phyloP scores from a whole-genome alignment of 306 rosid genomes.

The Lathyrus oleraceus region DNA sequence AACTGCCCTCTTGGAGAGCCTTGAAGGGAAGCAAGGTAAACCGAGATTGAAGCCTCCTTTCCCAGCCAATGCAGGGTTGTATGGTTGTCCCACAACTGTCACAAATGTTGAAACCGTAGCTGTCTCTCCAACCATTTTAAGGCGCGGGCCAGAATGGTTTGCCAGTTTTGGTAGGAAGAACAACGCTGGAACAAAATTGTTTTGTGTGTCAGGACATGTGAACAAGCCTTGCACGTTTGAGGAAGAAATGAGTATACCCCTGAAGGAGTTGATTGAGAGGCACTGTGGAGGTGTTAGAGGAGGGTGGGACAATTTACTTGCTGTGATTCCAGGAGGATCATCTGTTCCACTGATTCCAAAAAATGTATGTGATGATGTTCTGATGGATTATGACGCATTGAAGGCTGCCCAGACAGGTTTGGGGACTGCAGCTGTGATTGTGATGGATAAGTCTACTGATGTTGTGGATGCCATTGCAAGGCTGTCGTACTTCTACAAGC shows the following conservation, averaged over 20 bases:
- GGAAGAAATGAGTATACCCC: constrained; percentile 97
- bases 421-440: constrained; percentile 99
- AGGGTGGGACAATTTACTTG: constrained; percentile 98
- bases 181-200: constrained; percentile 92
- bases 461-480: constrained; percentile 98
- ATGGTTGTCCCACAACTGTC: constrained; percentile 96
- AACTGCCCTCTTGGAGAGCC: constrained; percentile 96
- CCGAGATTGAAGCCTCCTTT: constrained; percentile 99
- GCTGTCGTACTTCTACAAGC: constrained; percentile 98
- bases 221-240: constrained; percentile 98
- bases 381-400: constrained; percentile 97
- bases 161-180: constrained; percentile 98
- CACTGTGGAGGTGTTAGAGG: constrained; percentile 99
- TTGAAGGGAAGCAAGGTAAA: constrained; percentile 99
- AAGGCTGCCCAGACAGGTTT: constrained; percentile 85
- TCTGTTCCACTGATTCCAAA: constrained; percentile 95
- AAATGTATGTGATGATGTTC: constrained; percentile 82
- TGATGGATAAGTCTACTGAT: constrained; percentile 97
- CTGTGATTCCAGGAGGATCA: constrained; percentile 95
- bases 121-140: constrained; percentile 93
- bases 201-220: constrained; percentile 91
- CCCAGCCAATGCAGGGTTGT: constrained; percentile 98
- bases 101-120: constrained; percentile 99
- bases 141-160: constrained; percentile 99
- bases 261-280: constrained; percentile 94